Conservation (phyloP, 1,284 basidiomycete genomes). For the Trametes hirsuta region DNA sequence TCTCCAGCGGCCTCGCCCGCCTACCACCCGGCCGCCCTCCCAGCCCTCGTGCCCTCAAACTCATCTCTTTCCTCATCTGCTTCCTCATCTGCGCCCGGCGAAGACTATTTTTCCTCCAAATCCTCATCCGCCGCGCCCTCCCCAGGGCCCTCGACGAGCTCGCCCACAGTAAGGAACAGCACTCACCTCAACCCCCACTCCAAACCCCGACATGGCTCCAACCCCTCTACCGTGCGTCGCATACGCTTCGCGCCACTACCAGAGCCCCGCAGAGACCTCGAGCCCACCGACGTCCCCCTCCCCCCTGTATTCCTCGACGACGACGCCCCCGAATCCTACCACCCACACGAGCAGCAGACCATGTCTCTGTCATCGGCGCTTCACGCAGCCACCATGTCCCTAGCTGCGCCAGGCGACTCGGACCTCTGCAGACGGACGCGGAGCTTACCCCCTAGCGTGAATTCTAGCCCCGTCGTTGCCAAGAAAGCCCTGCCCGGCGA, state of each 20-base stretch:
- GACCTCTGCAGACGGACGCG: constrained; percentile 12
- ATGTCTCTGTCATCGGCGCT: constrained; percentile 22
- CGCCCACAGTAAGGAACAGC: constrained; percentile 15
- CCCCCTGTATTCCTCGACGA: constrained; percentile 36
- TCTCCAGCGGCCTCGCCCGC: constrained; percentile 36
- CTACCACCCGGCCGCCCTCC: constrained; percentile 27
- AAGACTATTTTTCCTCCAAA: constrained; percentile 34
- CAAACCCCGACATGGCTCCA: constrained; percentile 28
- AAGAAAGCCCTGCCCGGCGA: constrained; percentile 13
- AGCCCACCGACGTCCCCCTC: constrained; percentile 43
- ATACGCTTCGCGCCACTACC: constrained; percentile 83
- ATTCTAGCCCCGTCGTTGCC: constrained; percentile 15
- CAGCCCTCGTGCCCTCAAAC: constrained; percentile 32
- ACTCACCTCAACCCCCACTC: constrained; percentile 15
- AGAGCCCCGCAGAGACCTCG: constrained; percentile 58
- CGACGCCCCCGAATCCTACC: constrained; percentile 18
- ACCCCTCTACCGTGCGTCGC: constrained; percentile 38
- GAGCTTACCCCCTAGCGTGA: constrained; percentile 18
- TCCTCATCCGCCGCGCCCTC: constrained; percentile 20
- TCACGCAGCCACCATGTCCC: constrained; percentile 8
- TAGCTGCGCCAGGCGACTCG: constrained; percentile 16
- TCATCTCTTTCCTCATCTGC: constrained; percentile 33
- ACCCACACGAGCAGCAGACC: constrained; percentile 12
- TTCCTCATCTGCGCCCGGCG: constrained; percentile 29
- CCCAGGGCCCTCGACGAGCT: constrained; percentile 20